phyloP scores from a whole-genome alignment of 1,284 basidiomycete species.

The Ganoderma leucocontextum region DNA sequence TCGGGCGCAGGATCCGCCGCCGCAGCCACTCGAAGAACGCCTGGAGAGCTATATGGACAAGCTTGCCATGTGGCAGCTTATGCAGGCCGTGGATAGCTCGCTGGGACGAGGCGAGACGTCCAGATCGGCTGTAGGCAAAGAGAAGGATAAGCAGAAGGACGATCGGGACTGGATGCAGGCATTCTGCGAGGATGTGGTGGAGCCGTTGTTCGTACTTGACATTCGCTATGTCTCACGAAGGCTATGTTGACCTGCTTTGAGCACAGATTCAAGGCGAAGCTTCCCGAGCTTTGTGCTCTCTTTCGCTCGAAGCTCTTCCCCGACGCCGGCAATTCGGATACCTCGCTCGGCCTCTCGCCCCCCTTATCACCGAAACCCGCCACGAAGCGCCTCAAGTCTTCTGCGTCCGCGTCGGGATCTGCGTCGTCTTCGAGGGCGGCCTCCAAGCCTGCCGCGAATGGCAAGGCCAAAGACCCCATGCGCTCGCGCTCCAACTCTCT shows the following conservation, averaged over 20 bases:
- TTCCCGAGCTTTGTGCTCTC: conserved; percentile 64
- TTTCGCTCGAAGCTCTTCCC: conserved; percentile 75
- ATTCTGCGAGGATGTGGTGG: conserved; percentile 72
- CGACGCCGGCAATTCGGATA: conserved; percentile 63
- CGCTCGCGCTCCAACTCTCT: conserved; percentile 66
- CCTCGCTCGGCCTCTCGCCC: conserved; percentile 40
- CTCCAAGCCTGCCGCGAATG: conserved; percentile 26
- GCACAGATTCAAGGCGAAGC: conserved; percentile 62
- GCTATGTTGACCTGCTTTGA: neutral
- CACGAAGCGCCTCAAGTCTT: conserved; percentile 33
- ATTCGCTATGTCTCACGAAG: conserved; percentile 2
- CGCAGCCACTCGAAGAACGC: conserved; percentile 52
- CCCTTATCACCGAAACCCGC: conserved; percentile 33
- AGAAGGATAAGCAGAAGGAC: conserved; percentile 38
- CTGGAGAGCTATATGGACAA: conserved; percentile 81
- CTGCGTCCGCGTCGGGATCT: conserved; percentile 11
- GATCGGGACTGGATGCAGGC: conserved; percentile 76
- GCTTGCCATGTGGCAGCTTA: conserved; percentile 77
- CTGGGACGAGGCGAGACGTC: conserved; percentile 27
- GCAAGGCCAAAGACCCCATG: conserved; percentile 33
- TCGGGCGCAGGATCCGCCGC: conserved; percentile 26
- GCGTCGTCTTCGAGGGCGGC: conserved; percentile 22
- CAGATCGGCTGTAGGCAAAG: conserved; percentile 29
- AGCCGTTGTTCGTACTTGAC: conserved; percentile 59
- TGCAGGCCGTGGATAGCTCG: conserved; percentile 46